A percentile compares a stretch with the other conserved stretches of the same genome.
These are phyloP conservation scores for Fusarium mundagurra DNA, from an alignment of 2,329 filamentous ascomycete genomes.

Conservation along the genomic window DNA sequence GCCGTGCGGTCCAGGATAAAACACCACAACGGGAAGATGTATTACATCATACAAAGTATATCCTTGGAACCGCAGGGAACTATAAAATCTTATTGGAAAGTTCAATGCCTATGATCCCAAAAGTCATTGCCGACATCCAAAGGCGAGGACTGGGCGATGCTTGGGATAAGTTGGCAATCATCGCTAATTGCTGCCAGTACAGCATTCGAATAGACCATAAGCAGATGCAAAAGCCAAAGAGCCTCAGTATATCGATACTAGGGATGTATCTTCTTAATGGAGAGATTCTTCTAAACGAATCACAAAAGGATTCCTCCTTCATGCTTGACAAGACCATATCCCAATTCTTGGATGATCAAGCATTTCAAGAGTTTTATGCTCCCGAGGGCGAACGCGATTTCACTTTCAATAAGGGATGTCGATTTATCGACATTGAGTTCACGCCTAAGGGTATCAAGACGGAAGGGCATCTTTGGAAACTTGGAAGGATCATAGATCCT, in stretches of 20 bases:
- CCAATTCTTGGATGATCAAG: not conserved
- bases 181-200: slow-evolving; percentile 5
- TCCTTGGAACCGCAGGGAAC: not conserved
- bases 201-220: not conserved
- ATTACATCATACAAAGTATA: too few relatives aligned
- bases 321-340: not conserved
- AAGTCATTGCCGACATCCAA: not conserved
- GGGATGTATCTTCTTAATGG: not conserved
- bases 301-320: not conserved
- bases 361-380: not conserved
- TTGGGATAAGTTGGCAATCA: slow-evolving; percentile 1
- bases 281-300: not conserved
- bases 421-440: not conserved
- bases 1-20: too few relatives aligned
- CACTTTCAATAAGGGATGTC: not conserved
- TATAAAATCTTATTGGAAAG: not conserved
- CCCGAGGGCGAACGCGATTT: not conserved
- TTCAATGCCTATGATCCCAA: not conserved
- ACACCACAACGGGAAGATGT: too few relatives aligned
- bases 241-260: not conserved
- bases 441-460: not conserved
- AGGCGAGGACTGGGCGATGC: not conserved
- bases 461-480: not conserved
- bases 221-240: not conserved
- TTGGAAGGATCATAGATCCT: not conserved